Base-by-base conservation (phyloP, 441 rosid genomes). In the Populus trichocarpa region DNA sequence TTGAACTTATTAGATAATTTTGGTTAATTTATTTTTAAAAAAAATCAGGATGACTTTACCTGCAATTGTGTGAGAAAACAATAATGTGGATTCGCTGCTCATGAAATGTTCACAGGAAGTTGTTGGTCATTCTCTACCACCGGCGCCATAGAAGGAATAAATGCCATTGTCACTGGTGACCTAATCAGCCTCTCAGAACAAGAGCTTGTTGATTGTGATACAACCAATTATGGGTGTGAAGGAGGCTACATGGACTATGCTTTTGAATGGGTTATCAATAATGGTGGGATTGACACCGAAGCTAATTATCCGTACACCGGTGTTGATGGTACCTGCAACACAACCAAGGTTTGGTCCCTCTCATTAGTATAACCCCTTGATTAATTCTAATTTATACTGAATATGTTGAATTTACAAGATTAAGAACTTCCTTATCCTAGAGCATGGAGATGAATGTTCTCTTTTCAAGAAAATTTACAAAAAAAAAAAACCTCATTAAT, bases 231-330 rank as follows among this genome's bases (percentile, higher is more conserved):
- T 1, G 96, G 96, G 13, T 91, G 93, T 35, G 91, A 90, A 0
- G 96, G 96, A 33, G 96, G 93, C 61, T 83, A 89, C 71, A 86
- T 91, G 96, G 92, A 91, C 78, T 91, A 91, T 11, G 96, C 92
- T 1, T 91, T 91, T 61, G 92, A 91, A 75, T 91, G 96, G 96
- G 85, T 90, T 73, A 83, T 87, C 11, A 69, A 78, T 73, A 91
- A 89, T 6, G 95, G 93, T 6, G 95, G 93, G 11, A 89, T 91
- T 14, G 91, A 88, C 20, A 83, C 88, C 0, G 93, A 91, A 80
- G 35, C 82, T 0, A 80, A 84, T 79, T 91, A 91, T 63, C 87
- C 95, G 36, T 91, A 89, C 79, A 84, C 85, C 0, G 92, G 91
- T 20, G 26, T 33, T 0, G 86, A 84, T 72, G 93, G 90, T 25